phyloP scores from a whole-genome alignment of 208 protist species.

The Wallacemonas collosoma region DNA sequence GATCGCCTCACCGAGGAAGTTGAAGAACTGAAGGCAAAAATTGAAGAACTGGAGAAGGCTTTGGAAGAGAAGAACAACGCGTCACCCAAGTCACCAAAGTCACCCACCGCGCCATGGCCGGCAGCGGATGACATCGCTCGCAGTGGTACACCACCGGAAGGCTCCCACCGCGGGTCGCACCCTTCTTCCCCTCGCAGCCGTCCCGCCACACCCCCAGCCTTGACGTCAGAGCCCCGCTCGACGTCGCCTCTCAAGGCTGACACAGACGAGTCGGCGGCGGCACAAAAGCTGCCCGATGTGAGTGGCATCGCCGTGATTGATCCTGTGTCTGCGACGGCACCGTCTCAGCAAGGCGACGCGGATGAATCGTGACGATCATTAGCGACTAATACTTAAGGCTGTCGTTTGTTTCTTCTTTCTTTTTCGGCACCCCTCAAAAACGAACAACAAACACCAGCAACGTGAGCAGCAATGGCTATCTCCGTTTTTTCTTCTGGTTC shows the following conservation, averaged over 20 bases:
- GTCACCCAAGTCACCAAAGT: no score
- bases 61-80: conserved; percentile 25
- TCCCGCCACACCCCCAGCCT: neutral
- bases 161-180: neutral
- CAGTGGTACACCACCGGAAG: conserved; percentile 12
- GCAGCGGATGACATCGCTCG: conserved; percentile 5
- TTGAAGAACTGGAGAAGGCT: conserved; percentile 39
- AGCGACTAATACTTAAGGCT: no score
- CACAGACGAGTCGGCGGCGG: neutral
- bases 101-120: neutral
- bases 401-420: no score
- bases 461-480: no score
- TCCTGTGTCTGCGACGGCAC: conserved; percentile 14
- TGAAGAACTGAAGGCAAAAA: conserved; percentile 42
- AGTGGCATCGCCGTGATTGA: conserved; percentile 8
- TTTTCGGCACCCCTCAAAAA: no score
- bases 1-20: conserved; percentile 59
- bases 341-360: conserved; percentile 11
- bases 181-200: conserved; percentile 4
- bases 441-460: no score
- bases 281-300: neutral
- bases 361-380: no score
- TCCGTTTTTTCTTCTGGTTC: no score
- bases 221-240: neutral
- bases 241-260: neutral